Evolutionary conservation across 768 basidiomycete species (phyloP).

Genomic region (Steccherinum ochraceum): DNA sequence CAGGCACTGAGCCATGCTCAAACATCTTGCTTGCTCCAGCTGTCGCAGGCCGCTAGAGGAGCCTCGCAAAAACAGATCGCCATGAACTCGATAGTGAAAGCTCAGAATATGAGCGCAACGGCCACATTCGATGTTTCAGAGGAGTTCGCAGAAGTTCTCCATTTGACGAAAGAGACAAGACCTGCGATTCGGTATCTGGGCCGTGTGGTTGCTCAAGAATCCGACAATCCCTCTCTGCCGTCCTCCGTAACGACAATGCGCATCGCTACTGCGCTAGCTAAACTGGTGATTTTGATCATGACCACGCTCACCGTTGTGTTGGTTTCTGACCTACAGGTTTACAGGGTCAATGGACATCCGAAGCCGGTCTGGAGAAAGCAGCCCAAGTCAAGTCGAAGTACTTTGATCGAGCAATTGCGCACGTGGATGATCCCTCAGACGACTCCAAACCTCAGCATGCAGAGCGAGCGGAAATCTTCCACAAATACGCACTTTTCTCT

Average conservation of each 20-base stretch:
- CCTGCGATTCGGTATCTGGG: constrained; percentile 72
- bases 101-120: constrained; percentile 50
- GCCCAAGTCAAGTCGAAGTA: constrained; percentile 60
- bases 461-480: constrained; percentile 31
- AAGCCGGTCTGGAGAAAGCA: constrained; percentile 79
- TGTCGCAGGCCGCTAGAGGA: constrained; percentile 67
- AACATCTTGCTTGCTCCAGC: constrained; percentile 58
- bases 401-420: constrained; percentile 56
- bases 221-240: neutral
- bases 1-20: constrained; percentile 52
- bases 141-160: constrained; percentile 88
- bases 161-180: constrained; percentile 81
- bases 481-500: constrained; percentile 83
- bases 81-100: constrained; percentile 75
- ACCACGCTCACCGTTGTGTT: neutral
- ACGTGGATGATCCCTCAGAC: constrained; percentile 19
- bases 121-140: constrained; percentile 53
- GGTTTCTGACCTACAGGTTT: neutral
- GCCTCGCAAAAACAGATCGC: constrained; percentile 73
- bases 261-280: constrained; percentile 33
- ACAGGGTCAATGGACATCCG: constrained; percentile 87
- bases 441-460: constrained; percentile 6
- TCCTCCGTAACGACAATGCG: neutral
- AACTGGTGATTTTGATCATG: constrained; percentile 46
- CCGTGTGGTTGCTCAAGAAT: constrained; percentile 25